phyloP scores from a whole-genome alignment of 176 grass and related monocot genomes.

The Hyparrhenia diplandra region DNA sequence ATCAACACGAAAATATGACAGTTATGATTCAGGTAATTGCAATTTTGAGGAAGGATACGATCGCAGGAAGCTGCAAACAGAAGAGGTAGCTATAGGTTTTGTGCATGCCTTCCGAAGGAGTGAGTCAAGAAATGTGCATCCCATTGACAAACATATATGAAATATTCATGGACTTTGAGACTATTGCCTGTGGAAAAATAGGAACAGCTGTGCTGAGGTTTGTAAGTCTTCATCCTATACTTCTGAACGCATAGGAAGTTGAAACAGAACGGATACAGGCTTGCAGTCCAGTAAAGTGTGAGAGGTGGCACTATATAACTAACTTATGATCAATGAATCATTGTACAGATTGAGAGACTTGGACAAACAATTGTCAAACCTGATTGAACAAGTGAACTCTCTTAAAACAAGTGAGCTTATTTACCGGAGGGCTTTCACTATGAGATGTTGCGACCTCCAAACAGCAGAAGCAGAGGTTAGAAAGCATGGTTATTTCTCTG shows the following conservation, averaged over 20 bases:
- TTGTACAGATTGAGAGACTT: conserved; percentile 51
- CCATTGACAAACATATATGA: conserved; percentile 8
- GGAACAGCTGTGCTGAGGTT: conserved; percentile 46
- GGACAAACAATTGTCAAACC: conserved; percentile 6
- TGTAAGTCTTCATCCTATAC: neutral
- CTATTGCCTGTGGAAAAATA: conserved; percentile 19
- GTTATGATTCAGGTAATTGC: neutral
- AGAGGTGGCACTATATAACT: neutral
- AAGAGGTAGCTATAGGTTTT: neutral
- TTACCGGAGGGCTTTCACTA: conserved; percentile 50
- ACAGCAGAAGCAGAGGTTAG: conserved; percentile 71
- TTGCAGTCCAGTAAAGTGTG: neutral
- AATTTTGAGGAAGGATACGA: neutral
- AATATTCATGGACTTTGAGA: conserved; percentile 23
- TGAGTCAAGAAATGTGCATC: neutral
- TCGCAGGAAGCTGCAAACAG: neutral
- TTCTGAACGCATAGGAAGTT: neutral
- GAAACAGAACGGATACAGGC: neutral
- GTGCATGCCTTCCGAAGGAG: neutral
- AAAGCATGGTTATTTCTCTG: neutral
- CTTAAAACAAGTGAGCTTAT: conserved; percentile 50
- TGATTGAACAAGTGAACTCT: conserved; percentile 27
- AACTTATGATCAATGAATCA: neutral
- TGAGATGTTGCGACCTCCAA: conserved; percentile 54
- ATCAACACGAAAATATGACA: neutral